Conservation (phyloP, 495 filamentous ascomycete species). For the Penicillium paxilli region DNA sequence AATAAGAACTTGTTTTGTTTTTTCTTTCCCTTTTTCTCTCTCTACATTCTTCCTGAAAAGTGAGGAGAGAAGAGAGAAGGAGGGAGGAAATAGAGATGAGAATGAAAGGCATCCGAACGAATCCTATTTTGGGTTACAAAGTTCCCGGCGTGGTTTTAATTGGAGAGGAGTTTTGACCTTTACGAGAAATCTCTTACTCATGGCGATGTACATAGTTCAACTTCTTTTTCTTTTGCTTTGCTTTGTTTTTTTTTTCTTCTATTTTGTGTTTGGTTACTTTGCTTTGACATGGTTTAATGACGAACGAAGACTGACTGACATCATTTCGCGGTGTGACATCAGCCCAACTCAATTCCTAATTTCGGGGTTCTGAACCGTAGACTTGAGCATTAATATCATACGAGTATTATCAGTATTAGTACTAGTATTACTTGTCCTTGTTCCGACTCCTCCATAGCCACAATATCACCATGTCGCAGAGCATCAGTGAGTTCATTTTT, state of each 20-base stretch:
- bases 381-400: neutral
- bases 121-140: neutral
- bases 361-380: neutral
- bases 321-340: conserved; percentile 21
- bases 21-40: too few species aligned
- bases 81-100: neutral
- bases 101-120: conserved; percentile 1
- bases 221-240: too few species aligned
- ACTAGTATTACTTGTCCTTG: too few species aligned
- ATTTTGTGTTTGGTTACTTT: neutral
- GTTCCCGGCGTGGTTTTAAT: conserved; percentile 1
- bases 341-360: conserved; percentile 2
- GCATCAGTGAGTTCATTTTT: conserved; percentile 39
- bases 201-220: conserved; percentile 10
- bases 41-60: too few species aligned
- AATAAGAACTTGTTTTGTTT: neutral
- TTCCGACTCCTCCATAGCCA: too few species aligned
- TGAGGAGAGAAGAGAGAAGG: neutral
- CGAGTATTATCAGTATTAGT: too few species aligned
- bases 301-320: conserved; percentile 17
- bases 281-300: conserved; percentile 7
- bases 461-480: conserved; percentile 15
- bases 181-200: neutral
- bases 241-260: too few species aligned
- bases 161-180: neutral